Base-by-base conservation (phyloP, 1,284 basidiomycete genomes). In the Peniophora sp. region DNA sequence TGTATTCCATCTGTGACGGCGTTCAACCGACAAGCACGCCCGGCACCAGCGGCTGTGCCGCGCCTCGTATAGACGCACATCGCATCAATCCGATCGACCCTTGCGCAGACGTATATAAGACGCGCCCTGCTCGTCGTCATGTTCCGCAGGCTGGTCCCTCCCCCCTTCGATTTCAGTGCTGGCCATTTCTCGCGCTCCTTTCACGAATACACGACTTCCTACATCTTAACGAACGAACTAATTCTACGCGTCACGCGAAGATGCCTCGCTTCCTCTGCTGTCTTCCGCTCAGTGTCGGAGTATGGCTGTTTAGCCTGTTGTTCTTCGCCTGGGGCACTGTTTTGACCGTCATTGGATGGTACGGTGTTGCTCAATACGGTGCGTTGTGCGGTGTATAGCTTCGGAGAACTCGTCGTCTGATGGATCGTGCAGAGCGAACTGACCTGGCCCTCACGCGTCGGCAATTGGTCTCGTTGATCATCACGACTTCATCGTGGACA, bases 201-300 rank as follows among this genome's bases (percentile, higher is more conserved):
- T 22, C 39, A 41, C 39, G 39, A 41, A 22, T 9, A 24, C 43
- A 24, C 43, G 43, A 46, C 32, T 18, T 36, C 3, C 10, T 35
- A 2, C 24, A 41, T 15, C n/a, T 9, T 27, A 11, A 39, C 20
- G n/a, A 57, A 55, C 55, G 49, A 27, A 37, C 52, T n/a, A n/a
- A n/a, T n/a, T n/a, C n/a, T n/a, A 51, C 60, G 64, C 43, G 15
- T 9, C 23, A 45, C 12, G 71, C 56, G 70, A 66, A 47, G 69
- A 41, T 41, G 37, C 15, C 70, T 22, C 69, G 69, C 53, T 83
- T 81, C 64, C 81, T 76, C 64, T 80, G 73, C 64, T 82, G 79
- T 61, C 71, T 83, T 55, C 77, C 81, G 37, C 76, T 83, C 58
- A 71, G 79, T 51, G 64, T 76, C 37, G 80, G 76, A 53, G 79